Percentiles rank a stretch among this genome's conserved stretches.
These are phyloP conservation scores for Sonneratia caseolaris DNA, from an alignment of 345 rosid species.

Conservation along the genomic window DNA sequence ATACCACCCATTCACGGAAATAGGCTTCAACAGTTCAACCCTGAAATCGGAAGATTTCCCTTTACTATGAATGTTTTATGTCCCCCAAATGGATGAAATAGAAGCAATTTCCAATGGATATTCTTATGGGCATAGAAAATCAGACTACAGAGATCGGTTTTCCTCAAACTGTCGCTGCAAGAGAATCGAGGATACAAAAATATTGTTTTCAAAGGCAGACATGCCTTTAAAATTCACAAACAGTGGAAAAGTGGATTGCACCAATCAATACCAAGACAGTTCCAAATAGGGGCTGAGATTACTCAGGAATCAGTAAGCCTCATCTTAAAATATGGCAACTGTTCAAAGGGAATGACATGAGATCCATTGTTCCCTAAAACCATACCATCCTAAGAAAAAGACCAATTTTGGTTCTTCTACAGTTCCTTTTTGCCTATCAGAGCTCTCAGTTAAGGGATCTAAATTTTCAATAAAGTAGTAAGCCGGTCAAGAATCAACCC, in stretches of 20 bases:
- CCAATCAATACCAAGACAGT: not conserved
- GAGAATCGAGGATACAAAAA: not conserved
- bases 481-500: not conserved
- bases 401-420: conserved; percentile 5
- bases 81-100: not conserved
- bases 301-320: not conserved
- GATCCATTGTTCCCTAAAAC: conserved; percentile 3
- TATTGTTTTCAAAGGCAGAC: not conserved
- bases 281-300: not conserved
- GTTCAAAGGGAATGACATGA: conserved; percentile 50
- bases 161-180: not conserved
- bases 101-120: not conserved
- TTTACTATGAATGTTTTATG: not conserved
- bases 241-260: not conserved
- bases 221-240: not conserved
- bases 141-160: too few species aligned
- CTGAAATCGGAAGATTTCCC: not conserved
- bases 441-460: too few species aligned
- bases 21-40: not conserved
- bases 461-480: not conserved
- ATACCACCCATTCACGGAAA: not conserved
- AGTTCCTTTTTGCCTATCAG: conserved; percentile 3
- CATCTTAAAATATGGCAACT: conserved; percentile 10
- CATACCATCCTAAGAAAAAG: not conserved
- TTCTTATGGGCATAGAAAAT: too few species aligned